Percentiles rank a stretch among this genome's conserved stretches.
These are phyloP conservation scores for Pisolithus microcarpus DNA, from an alignment of 768 basidiomycete species.

Conservation along the genomic window DNA sequence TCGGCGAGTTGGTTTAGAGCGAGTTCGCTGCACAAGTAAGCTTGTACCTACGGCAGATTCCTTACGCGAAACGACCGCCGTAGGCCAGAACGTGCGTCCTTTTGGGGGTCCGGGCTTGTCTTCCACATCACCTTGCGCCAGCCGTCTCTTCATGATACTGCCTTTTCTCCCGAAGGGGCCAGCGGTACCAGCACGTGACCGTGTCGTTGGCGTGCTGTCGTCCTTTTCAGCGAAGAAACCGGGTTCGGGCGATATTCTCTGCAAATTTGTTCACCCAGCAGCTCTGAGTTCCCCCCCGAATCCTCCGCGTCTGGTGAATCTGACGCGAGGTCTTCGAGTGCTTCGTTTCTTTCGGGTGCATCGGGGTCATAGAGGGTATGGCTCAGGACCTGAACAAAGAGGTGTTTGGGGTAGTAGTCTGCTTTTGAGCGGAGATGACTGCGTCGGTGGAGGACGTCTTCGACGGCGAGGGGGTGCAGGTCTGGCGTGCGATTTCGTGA, in stretches of 20 bases:
- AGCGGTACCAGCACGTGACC: constrained; percentile 2
- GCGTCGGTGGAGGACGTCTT: constrained; percentile 57
- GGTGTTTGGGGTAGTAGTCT: constrained; percentile 63
- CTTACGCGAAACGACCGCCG: background rate
- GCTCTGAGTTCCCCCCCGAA: background rate
- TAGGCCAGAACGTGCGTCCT: background rate
- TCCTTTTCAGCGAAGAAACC: constrained; percentile 2
- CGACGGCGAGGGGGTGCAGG: constrained; percentile 64
- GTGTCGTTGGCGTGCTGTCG: constrained; percentile 3
- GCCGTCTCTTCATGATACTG: constrained; percentile 2
- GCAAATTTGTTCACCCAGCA: constrained; percentile 9
- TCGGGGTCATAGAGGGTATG: constrained; percentile 40
- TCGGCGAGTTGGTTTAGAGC: background rate
- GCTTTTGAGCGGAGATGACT: constrained; percentile 54
- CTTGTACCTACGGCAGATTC: constrained; percentile 5
- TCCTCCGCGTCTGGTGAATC: background rate
- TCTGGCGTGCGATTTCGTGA: constrained; percentile 29
- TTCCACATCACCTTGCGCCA: background rate
- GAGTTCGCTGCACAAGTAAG: no score
- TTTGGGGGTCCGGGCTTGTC: background rate
- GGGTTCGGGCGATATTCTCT: constrained; percentile 29
- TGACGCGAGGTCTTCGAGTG: background rate
- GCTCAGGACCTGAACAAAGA: constrained; percentile 63
- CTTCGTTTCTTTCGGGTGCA: constrained; percentile 10
- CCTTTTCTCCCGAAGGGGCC: background rate